Conservation (phyloP, 352 stramenopile species). For the Phytophthora citricola region DNA sequence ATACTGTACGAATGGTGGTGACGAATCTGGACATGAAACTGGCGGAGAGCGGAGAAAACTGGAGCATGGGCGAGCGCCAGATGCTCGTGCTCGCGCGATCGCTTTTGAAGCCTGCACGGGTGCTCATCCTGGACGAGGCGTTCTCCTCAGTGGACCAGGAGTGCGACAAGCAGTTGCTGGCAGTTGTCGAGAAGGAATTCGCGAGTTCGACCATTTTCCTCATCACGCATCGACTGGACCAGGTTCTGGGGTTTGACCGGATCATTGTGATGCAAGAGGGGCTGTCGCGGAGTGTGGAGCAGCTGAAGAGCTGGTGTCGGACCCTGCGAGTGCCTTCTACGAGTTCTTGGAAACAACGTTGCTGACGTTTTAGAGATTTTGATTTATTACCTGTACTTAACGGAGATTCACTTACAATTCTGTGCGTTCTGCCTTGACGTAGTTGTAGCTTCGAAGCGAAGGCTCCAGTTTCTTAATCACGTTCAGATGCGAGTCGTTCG, state of each 20-base stretch:
- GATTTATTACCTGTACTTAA: constrained; percentile 21
- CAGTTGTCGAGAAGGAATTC: constrained; percentile 85
- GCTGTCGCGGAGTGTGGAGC: constrained; percentile 87
- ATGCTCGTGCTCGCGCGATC: constrained; percentile 94
- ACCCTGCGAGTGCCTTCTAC: constrained; percentile 44
- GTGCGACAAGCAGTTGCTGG: constrained; percentile 63
- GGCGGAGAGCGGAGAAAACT: constrained; percentile 94
- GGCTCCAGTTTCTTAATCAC: constrained; percentile 29
- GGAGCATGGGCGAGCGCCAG: constrained; percentile 95
- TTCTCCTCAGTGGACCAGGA: constrained; percentile 64
- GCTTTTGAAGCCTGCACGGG: constrained; percentile 88
- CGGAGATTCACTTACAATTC: constrained; percentile 16
- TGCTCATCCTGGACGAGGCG: constrained; percentile 90
- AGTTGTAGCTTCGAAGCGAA: constrained; percentile 21
- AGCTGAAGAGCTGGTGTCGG: constrained; percentile 79
- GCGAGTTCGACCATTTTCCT: constrained; percentile 91
- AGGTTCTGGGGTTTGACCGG: constrained; percentile 93
- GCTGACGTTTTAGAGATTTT: constrained; percentile 36
- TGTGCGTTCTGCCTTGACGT: constrained; percentile 27
- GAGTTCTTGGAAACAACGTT: constrained; percentile 50
- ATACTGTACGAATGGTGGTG: constrained; percentile 19
- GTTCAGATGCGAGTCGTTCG: constrained; percentile 26
- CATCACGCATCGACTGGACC: constrained; percentile 95
- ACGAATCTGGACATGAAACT: constrained; percentile 35
- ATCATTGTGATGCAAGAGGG: constrained; percentile 66